phyloP scores from a whole-genome alignment of 2,329 filamentous ascomycete genomes.

The Penicillium freii region DNA sequence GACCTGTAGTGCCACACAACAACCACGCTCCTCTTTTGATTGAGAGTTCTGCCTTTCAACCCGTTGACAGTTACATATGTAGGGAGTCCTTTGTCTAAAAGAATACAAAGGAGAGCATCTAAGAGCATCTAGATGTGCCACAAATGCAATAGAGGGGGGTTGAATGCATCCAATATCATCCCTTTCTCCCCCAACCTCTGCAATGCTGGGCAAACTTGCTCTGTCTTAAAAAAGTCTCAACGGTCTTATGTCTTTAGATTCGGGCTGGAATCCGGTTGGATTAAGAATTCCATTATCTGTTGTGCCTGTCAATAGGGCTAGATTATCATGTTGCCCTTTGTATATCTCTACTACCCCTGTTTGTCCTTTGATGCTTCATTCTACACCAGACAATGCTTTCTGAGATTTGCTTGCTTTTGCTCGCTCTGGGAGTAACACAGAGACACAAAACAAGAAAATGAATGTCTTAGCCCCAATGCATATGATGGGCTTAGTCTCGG shows the following conservation, averaged over 20 bases:
- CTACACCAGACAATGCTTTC: not conserved
- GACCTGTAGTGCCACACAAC: slow-evolving; percentile 14
- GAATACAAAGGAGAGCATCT: not conserved
- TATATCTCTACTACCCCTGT: not conserved
- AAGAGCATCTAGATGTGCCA: not conserved
- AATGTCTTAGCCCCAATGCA: slow-evolving; percentile 1
- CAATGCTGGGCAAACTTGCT: not conserved
- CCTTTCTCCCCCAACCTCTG: slow-evolving; percentile 11
- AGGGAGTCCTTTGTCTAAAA: slow-evolving; percentile 7
- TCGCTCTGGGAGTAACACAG: not conserved
- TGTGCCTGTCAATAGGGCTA: slow-evolving; percentile 6
- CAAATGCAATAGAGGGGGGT: slow-evolving; percentile 2
- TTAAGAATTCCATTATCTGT: slow-evolving; percentile 17
- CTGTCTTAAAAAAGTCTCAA: slow-evolving; percentile 5
- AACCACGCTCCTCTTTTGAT: slow-evolving; percentile 16
- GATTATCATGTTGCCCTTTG: slow-evolving; percentile 1
- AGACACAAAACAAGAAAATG: not conserved
- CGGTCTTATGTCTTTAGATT: slow-evolving; percentile 11
- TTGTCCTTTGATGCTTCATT: not conserved
- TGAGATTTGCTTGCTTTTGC: not conserved
- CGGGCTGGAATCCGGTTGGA: slow-evolving; percentile 7
- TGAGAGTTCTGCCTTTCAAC: slow-evolving; percentile 22
- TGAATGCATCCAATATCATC: slow-evolving; percentile 11
- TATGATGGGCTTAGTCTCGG: slow-evolving; percentile 5
- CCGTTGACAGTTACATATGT: slow-evolving; percentile 2